These are phyloP conservation scores for Hysterangium stoloniferum DNA, from an alignment of 768 basidiomycete species.

Conservation along the genomic window DNA sequence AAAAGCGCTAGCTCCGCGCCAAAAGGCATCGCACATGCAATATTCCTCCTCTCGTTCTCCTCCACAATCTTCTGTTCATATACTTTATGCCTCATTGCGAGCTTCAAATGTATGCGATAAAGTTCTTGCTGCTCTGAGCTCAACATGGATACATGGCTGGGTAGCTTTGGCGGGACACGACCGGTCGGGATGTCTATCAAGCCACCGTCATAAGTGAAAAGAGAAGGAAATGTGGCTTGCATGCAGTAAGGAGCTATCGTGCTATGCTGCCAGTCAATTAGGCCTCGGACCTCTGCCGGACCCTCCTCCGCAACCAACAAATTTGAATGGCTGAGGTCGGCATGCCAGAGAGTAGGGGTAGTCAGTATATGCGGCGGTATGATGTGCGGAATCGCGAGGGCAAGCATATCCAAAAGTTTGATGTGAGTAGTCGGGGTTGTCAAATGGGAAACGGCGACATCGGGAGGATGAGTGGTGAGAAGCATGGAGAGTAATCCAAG, in stretches of 20 bases:
- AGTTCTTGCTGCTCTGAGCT: not conserved
- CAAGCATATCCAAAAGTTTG: not conserved
- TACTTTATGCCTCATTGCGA: constrained; percentile 3
- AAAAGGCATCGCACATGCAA: not conserved
- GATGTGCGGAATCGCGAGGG: not conserved
- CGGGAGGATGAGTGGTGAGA: not conserved
- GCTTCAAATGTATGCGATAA: not conserved
- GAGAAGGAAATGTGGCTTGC: not conserved
- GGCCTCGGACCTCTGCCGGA: constrained; percentile 6
- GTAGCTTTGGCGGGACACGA: not conserved
- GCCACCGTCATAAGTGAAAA: constrained; percentile 1
- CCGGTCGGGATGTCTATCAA: not conserved
- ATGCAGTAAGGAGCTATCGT: not conserved
- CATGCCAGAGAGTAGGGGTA: constrained; percentile 16
- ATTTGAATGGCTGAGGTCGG: constrained; percentile 15
- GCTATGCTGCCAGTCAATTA: constrained; percentile 17
- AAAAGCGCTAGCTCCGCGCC: not conserved
- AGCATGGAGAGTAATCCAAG: not conserved
- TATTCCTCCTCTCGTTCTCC: not conserved
- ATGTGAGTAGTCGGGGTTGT: not conserved
- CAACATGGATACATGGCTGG: not conserved
- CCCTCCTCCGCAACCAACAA: constrained; percentile 11
- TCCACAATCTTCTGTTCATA: not conserved
- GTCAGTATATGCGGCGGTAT: not conserved
- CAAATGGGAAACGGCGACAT: not conserved